Base-by-base conservation (phyloP, 257 asterid species). In the Schizonepeta tenuifolia region DNA sequence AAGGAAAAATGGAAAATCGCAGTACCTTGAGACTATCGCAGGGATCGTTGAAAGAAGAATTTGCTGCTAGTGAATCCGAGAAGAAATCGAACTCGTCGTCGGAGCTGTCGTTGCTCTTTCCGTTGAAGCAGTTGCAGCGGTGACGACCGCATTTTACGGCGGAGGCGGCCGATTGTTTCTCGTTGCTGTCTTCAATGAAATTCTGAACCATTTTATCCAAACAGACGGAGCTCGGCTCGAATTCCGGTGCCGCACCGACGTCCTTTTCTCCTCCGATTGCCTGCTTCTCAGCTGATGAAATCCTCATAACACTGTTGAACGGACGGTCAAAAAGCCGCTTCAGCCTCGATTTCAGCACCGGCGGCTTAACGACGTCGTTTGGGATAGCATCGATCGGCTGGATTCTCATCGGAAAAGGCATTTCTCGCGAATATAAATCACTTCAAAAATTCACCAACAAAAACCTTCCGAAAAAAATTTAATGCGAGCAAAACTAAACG, bases 301-400 rank as follows among this genome's bases (percentile, higher is more conserved):
- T 83, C 72, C 83, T 84, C 73, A 86, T 67, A 12, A 88, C 93
- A 31, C 89, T 81, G 75, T 81, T 86, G 77, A 90, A 87, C 44
- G 96, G 98, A 6, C 96, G 89, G 84, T 92, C 98, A 57, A 93
- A 93, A 18, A 93, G 91, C 60, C 95, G 86, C 79, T 86, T 93
- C 73, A 93, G 80, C 74, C 98, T 79, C n/a, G 97, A 93, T 74
- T 88, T 90, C 74, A 81, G 33, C 75, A 85, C 86, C 44, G 90
- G 88, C 81, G 83, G 80, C 87, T 88, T 73, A 15, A 77, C 80
- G 13, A 33, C 74, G 64, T 83, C 93, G 51, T 67, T 72, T 10
- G 72, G 84, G 84, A 82, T 71, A 80, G 82, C 82, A 72, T 90
- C 96, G 76, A 90, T 80, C 83, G 98, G 98, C 73, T 88, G 97